A percentile compares a stretch with the other conserved stretches of the same genome.
Conservation (phyloP, 1,284 basidiomycete genomes). For the Leccinum subspadiceum region DNA sequence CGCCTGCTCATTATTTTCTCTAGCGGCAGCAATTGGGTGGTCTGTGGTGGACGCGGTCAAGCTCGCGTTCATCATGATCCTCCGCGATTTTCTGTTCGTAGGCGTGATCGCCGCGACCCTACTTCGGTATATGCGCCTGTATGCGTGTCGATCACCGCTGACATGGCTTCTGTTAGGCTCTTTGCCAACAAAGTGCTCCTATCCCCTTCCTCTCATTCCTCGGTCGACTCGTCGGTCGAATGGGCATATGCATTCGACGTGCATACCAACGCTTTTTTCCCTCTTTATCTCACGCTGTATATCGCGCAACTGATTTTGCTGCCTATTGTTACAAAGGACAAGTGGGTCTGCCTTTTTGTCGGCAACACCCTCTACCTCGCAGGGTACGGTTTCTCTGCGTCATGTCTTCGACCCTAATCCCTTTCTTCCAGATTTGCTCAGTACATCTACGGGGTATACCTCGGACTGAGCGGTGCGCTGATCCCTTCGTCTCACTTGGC, state of each 20-base stretch:
- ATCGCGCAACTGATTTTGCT: constrained; percentile 82
- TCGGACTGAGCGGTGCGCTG: constrained; percentile 75
- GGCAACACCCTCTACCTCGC: constrained; percentile 91
- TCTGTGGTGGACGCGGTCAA: constrained; percentile 68
- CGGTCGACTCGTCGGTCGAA: constrained; percentile 75
- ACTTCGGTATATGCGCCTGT: constrained; percentile 57
- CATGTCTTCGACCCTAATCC: constrained; percentile 6
- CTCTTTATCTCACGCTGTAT: constrained; percentile 85
- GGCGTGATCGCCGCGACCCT: constrained; percentile 74
- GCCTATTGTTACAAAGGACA: constrained; percentile 76
- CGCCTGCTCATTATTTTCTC: not conserved
- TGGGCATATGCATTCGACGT: constrained; percentile 95
- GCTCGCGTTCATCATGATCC: constrained; percentile 77
- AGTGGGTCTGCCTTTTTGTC: constrained; percentile 91
- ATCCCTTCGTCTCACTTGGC: constrained; percentile 9
- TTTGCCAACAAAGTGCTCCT: constrained; percentile 71
- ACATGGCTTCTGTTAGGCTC: constrained; percentile 45
- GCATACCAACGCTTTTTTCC: constrained; percentile 94
- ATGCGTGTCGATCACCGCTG: not conserved
- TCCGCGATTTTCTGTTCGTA: constrained; percentile 81
- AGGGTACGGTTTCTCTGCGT: constrained; percentile 50
- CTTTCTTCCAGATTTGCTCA: constrained; percentile 63
- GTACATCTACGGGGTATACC: constrained; percentile 88
- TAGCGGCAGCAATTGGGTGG: constrained; percentile 82
- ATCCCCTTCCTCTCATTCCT: constrained; percentile 71